Evolutionary conservation across 768 basidiomycete genomes (phyloP).

Genomic region (button mushroom (Agaricus bisporus)): DNA sequence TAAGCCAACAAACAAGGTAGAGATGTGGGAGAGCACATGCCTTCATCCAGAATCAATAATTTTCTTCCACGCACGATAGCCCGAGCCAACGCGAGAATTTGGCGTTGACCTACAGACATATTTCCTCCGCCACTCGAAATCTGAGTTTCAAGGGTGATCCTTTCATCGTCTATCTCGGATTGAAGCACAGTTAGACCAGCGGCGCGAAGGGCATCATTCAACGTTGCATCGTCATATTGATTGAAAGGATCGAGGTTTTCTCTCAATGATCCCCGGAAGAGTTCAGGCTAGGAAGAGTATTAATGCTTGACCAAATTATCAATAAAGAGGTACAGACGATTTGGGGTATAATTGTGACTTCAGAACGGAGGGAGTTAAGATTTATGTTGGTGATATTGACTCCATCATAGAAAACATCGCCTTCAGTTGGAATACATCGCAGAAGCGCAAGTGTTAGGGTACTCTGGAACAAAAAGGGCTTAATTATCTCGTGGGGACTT

Average conservation of each 20-base stretch:
- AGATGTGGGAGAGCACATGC: conserved; percentile 19
- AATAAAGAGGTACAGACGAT: conserved; percentile 1
- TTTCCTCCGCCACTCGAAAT: conserved; percentile 55
- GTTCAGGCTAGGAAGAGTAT: conserved; percentile 24
- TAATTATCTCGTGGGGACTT: background rate
- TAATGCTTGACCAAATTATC: background rate
- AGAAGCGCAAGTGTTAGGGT: conserved; percentile 40
- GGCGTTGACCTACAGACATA: conserved; percentile 68
- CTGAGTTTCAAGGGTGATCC: conserved; percentile 36
- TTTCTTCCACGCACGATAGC: conserved; percentile 51
- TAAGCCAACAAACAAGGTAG: background rate
- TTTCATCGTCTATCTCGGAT: conserved; percentile 37
- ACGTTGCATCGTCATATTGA: conserved; percentile 39
- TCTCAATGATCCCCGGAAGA: conserved; percentile 53
- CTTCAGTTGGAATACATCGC: conserved; percentile 46
- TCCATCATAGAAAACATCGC: conserved; percentile 47
- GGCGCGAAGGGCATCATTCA: conserved; percentile 32
- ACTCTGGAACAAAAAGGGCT: conserved; percentile 16
- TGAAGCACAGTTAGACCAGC: conserved; percentile 26
- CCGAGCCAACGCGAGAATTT: conserved; percentile 55
- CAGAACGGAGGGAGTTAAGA: conserved; percentile 45
- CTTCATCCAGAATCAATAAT: conserved; percentile 55
- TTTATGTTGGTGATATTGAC: conserved; percentile 39
- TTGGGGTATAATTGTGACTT: conserved; percentile 52
- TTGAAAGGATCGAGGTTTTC: conserved; percentile 58